Evolutionary conservation across 1,284 basidiomycete species (phyloP).

Genomic region (Rhodotorula sp.): DNA sequence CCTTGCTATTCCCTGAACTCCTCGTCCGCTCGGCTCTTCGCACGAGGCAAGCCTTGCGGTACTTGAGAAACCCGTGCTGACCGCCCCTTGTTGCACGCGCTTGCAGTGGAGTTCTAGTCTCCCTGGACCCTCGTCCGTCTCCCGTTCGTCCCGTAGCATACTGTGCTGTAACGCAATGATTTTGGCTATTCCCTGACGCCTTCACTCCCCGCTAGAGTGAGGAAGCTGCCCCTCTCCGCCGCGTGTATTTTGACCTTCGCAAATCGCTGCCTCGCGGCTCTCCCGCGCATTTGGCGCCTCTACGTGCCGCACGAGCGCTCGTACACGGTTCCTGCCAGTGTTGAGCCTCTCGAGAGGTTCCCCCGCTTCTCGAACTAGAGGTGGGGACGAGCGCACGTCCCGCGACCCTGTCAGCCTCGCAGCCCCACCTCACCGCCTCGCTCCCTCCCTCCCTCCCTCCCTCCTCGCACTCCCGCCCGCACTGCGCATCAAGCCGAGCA

Average conservation of each 20-base stretch:
- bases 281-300: too few relatives aligned
- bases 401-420: too few relatives aligned
- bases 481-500: too few relatives aligned
- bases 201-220: background rate
- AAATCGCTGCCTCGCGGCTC: background rate
- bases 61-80: background rate
- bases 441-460: background rate
- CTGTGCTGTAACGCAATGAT: background rate
- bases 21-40: background rate
- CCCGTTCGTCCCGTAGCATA: background rate
- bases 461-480: background rate
- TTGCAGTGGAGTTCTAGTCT: slow-evolving; percentile 9
- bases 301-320: too few relatives aligned
- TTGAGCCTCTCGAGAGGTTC: too few relatives aligned
- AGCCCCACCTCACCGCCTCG: too few relatives aligned
- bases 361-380: too few relatives aligned
- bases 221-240: background rate
- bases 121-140: background rate
- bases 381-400: too few relatives aligned
- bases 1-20: too few relatives aligned
- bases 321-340: too few relatives aligned
- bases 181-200: background rate
- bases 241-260: background rate
- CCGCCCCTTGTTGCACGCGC: background rate
- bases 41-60: too few relatives aligned